Conservation (phyloP, 202 grass and related monocot species). For the Schoenoplectus tabernaemontani region DNA sequence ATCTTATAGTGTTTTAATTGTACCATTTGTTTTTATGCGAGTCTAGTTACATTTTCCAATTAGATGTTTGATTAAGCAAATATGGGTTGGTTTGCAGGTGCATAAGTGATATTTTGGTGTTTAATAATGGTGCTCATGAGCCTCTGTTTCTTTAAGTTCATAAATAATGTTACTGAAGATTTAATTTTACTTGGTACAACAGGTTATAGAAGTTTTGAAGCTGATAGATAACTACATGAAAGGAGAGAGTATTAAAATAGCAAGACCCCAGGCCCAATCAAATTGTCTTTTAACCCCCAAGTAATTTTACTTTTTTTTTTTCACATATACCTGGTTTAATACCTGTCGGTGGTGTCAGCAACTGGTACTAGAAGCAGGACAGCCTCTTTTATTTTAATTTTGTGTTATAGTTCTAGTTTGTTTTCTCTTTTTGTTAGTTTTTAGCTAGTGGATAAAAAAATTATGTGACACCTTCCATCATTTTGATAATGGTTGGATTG, state of each 20-base stretch:
- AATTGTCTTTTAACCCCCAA: conserved; percentile 8
- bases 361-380: background rate
- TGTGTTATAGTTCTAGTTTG: background rate
- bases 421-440: conserved; percentile 3
- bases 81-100: background rate
- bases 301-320: conserved; percentile 16
- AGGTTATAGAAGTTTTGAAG: conserved; percentile 36
- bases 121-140: background rate
- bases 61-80: background rate
- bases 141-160: background rate
- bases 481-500: background rate
- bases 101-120: background rate
- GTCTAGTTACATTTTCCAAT: background rate
- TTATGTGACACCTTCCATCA: background rate
- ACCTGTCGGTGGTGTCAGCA: background rate
- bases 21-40: background rate
- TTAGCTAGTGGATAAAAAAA: background rate
- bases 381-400: background rate
- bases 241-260: conserved; percentile 24
- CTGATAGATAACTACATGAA: conserved; percentile 32
- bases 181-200: background rate
- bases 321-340: background rate
- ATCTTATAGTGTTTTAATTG: background rate
- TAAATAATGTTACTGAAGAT: background rate
- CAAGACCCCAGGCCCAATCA: background rate